Conservation (phyloP, 1,284 basidiomycete species). For the Melampsora americana region DNA sequence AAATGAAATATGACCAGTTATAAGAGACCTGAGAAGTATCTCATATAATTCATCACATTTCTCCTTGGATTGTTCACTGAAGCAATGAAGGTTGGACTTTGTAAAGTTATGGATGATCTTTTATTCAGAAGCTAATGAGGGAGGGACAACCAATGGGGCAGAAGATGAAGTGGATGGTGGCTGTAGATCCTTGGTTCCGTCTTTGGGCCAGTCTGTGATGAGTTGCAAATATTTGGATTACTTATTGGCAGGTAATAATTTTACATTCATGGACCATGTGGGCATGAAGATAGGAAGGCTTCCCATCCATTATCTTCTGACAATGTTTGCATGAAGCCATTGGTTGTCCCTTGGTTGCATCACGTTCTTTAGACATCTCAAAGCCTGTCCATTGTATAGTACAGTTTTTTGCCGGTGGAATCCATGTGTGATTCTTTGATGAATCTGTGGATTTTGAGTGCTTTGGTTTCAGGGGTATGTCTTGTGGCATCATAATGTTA, state of each 20-base stretch:
- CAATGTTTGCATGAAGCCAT: neutral
- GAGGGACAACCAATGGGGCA: neutral
- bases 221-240: neutral
- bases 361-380: neutral
- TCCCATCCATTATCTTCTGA: neutral
- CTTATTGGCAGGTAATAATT: neutral
- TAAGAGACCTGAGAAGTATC: neutral
- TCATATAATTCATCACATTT: neutral
- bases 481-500: too few relatives aligned
- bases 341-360: neutral
- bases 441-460: too few relatives aligned
- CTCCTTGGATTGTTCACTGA: neutral
- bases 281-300: neutral
- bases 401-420: neutral
- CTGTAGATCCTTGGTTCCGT: too few relatives aligned
- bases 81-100: neutral
- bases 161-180: neutral
- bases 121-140: neutral
- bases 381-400: neutral
- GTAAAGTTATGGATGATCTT: neutral
- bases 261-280: neutral
- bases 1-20: neutral
- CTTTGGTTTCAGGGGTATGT: too few relatives aligned
- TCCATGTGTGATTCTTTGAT: too few relatives aligned
- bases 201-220: neutral